These are phyloP conservation scores for Zoysia japonica DNA, from an alignment of 176 grass and related monocot species.

Conservation along the genomic window DNA sequence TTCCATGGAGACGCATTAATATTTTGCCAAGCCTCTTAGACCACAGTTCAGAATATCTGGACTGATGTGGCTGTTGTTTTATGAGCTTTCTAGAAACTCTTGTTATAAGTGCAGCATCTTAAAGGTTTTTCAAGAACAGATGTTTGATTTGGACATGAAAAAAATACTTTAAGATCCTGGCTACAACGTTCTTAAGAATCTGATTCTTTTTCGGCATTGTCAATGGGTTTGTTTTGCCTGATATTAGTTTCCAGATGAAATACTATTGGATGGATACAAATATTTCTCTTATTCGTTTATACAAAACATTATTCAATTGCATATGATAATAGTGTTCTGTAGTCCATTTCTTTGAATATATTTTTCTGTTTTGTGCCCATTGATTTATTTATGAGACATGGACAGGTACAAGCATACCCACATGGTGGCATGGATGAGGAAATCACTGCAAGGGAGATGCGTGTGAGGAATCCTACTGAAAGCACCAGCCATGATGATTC, in stretches of 20 bases:
- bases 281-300: background rate
- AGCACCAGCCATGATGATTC: slow-evolving; percentile 42
- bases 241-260: slow-evolving; percentile 11
- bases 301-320: slow-evolving; percentile 17
- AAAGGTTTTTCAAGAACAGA: slow-evolving; percentile 1
- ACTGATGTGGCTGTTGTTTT: slow-evolving; percentile 18
- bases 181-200: background rate
- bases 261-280: slow-evolving; percentile 6
- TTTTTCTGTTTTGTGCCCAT: background rate
- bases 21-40: slow-evolving; percentile 17
- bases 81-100: slow-evolving; percentile 13
- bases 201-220: slow-evolving; percentile 8
- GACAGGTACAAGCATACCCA: slow-evolving; percentile 36
- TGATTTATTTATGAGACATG: slow-evolving; percentile 34
- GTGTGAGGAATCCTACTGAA: slow-evolving; percentile 38
- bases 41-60: slow-evolving; percentile 1
- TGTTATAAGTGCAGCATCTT: background rate
- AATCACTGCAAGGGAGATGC: slow-evolving; percentile 33
- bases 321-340: slow-evolving; percentile 43
- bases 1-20: slow-evolving; percentile 34
- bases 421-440: slow-evolving; percentile 32
- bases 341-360: background rate
- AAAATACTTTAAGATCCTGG: background rate
- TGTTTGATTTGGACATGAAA: background rate
- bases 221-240: slow-evolving; percentile 26